Percentiles rank a stretch among this genome's conserved stretches.
These are phyloP conservation scores for Blastocystis sp. DNA, from an alignment of 352 stramenopile genomes.

Conservation along the genomic window DNA sequence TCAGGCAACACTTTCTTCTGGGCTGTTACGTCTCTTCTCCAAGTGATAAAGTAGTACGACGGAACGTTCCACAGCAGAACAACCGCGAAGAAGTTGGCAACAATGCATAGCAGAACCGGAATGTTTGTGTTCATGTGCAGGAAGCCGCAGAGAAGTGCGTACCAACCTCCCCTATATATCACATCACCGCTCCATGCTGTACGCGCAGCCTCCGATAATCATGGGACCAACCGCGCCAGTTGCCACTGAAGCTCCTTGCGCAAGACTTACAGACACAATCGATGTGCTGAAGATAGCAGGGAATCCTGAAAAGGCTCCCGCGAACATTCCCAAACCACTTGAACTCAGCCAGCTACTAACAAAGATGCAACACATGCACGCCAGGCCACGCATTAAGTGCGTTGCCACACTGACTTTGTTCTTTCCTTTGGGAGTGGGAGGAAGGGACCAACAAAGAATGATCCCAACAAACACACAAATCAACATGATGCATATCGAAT, in stretches of 20 bases:
- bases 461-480: not conserved
- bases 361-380: not conserved
- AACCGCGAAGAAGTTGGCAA: not conserved
- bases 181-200: not conserved
- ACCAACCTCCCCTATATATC: slow-evolving; percentile 25
- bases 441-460: slow-evolving; percentile 34
- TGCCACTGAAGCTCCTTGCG: slow-evolving; percentile 2
- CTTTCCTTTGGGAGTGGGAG: slow-evolving; percentile 31
- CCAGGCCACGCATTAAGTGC: not conserved
- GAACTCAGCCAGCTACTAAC: slow-evolving; percentile 10
- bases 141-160: not conserved
- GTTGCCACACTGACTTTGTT: not conserved
- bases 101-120: not conserved
- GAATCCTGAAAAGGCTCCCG: slow-evolving; percentile 39
- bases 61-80: slow-evolving; percentile 39
- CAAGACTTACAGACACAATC: slow-evolving; percentile 48
- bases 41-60: slow-evolving; percentile 37
- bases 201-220: slow-evolving; percentile 54
- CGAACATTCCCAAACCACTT: slow-evolving; percentile 11
- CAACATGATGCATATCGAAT: slow-evolving; percentile 27
- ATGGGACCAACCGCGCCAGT: slow-evolving; percentile 35
- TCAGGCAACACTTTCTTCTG: not conserved
- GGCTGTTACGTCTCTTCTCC: slow-evolving; percentile 27
- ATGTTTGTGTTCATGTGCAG: slow-evolving; percentile 25
- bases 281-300: slow-evolving; percentile 50